Base-by-base conservation (phyloP, 495 filamentous ascomycete species). In the Bryoglossum gracile region DNA sequence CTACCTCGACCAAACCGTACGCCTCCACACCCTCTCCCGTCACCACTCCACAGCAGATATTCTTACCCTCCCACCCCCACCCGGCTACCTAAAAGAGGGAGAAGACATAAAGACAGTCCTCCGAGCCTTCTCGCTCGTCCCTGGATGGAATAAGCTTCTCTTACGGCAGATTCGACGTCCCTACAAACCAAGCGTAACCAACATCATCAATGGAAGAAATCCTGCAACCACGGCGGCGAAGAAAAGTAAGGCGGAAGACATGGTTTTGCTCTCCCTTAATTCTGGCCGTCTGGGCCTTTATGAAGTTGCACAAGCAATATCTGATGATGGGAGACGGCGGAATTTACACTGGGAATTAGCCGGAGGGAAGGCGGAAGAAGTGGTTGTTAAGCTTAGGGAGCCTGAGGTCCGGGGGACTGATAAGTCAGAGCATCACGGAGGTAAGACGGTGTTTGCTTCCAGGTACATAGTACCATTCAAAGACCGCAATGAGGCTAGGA, bases 391-490 rank as follows among this genome's bases (percentile, higher is more conserved):
- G n/a, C n/a, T n/a, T n/a, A n/a, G n/a, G n/a, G n/a, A n/a, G n/a
- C n/a, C n/a, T n/a, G n/a, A n/a, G n/a, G n/a, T n/a, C n/a, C n/a
- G n/a, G n/a, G n/a, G n/a, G n/a, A n/a, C n/a, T n/a, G n/a, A n/a
- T n/a, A n/a, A n/a, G n/a, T n/a, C n/a, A n/a, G n/a, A n/a, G n/a
- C n/a, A n/a, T n/a, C n/a, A n/a, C n/a, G n/a, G n/a, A n/a, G n/a
- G n/a, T n/a, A n/a, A n/a, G n/a, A n/a, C n/a, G n/a, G n/a, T n/a
- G n/a, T n/a, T n/a, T n/a, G n/a, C 60, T 33, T 41, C 56, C 2
- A 65, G 66, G 28, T 82, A 72, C 58, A 64, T 78, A 24, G 50
- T 81, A 16, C 62, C 65, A 3, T 77, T 82, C 43, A 48, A 38
- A 33, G 68, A 74, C 18, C 52, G 57, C 8, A 56, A 59, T 13